Percentiles rank a stretch among this genome's conserved stretches.
Evolutionary conservation across 139 green algal genomes (phyloP).

Genomic region (Astrephomene gubernaculifera): DNA sequence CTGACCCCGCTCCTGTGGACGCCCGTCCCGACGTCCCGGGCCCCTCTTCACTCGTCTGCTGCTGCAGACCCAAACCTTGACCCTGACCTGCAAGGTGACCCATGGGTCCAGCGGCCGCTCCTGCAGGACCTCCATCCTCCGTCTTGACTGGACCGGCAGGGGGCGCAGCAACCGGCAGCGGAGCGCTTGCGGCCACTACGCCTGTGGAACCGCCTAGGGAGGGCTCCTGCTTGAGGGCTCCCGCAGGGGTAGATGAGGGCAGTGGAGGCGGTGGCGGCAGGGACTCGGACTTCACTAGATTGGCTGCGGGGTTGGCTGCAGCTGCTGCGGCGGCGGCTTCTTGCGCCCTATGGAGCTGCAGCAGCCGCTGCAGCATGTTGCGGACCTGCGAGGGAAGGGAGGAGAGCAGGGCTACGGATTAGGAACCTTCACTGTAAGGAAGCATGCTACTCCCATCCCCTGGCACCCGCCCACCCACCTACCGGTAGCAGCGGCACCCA

Average conservation of each 20-base stretch:
- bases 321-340: slow-evolving; percentile 4
- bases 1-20: not conserved
- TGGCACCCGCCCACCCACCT: not conserved
- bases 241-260: too few species aligned
- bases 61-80: too few species aligned
- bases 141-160: not conserved
- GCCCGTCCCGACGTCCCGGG: too few species aligned
- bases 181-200: not conserved
- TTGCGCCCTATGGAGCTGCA: not conserved
- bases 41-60: not conserved
- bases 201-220: too few species aligned
- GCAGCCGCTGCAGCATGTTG: slow-evolving; percentile 38
- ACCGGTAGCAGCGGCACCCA: not conserved
- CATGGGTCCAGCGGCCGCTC: too few species aligned
- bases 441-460: not conserved
- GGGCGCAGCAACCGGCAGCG: not conserved
- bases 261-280: too few species aligned
- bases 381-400: not conserved
- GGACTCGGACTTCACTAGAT: too few species aligned
- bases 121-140: too few species aligned
- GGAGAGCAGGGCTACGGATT: not conserved
- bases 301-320: not conserved
- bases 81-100: too few species aligned
- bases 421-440: not conserved
- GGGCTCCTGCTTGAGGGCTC: not conserved